Evolutionary conservation across 306 rosid genomes (phyloP), one percentile per base, ranked within the genome.

Genomic region (Sicyos baderoa): DNA sequence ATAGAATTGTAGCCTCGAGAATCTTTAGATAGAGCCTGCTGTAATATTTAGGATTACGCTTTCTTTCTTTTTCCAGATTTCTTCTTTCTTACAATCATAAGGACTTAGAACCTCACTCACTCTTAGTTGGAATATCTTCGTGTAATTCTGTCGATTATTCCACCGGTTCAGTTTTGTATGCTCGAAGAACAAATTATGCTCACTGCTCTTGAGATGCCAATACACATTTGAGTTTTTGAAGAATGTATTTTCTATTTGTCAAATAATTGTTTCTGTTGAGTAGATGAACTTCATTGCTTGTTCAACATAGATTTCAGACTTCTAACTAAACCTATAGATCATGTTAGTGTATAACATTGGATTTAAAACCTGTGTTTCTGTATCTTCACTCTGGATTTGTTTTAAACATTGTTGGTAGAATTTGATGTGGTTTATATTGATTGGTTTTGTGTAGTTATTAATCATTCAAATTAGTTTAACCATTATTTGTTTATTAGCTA

Each of bases 31-130:
- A 62, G 68, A 19, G n/a, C n/a, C 51, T 40, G 27, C 29, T 62
- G 68, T 62, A 62, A 21, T 61, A 61, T 37, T 61, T 61, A 61
- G 68, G 68, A n/a, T 61, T 11, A 37, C 10, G 68, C 51, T 37
- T 35, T 61, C 16, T 9, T 16, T 32, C 66, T 60, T 32, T 29
- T 40, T 40, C 10, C 5, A 4, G 5, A 40, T 18, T 61, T 18
- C 51, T 5, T 40, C 0, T 17, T 40, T 5, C 50, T 62, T 17
- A 62, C 27, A 62, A 62, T 35, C 11, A 37, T 18, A 62, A 32
- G 66, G 50, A 11, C 50, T 17, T 35, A 40, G 50, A 62, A 62
- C 16, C 68, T 62, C 68, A 62, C 68, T 62, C 3, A 62, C 68
- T 17, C 23, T 17, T 37, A 62, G 51, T 17, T 17, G 49, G 68